Base-by-base conservation (phyloP, 305 asterid species). In the Rubia occidens region DNA sequence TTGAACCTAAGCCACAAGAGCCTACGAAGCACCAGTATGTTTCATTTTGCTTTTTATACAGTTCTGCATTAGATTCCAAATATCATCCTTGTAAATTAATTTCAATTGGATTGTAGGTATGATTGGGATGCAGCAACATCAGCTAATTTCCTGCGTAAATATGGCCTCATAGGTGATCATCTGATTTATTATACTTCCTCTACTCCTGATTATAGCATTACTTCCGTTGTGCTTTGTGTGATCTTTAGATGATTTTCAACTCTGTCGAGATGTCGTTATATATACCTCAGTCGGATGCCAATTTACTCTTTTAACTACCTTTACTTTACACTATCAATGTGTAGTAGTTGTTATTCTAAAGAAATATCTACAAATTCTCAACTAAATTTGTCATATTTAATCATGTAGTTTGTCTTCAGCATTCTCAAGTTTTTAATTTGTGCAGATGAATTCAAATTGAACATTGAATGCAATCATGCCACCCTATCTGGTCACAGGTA, bases 91-190 rank as follows among this genome's bases (percentile, higher is more conserved):
- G 51, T 55, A 69, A 64, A 69, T 59, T 32, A 45, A 32, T 65
- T 24, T 60, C 73, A 17, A 58, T 35, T 68, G 68, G 47, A 72
- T 78, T 67, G 54, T 77, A 92, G 98, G 89, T 92, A 94, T 53
- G 99, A 94, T 51, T 94, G 99, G 99, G 99, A 94, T 76, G 99
- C 99, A 60, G 97, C 99, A 60, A 94, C 99, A 59, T 26, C 96
- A 2, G 89, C 99, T 60, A 94, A 94, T 79, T 94, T 94, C 84
- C 86, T 94, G 71, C 95, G 95, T n/a, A 88, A 87, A 85, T 82
- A 94, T 47, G 97, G 93, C 72, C 86, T 94, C 73, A 79, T 90
- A 69, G 96, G 98, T 91, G 78, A 20, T 8, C 6, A 14, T 60
- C 47, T 35, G 11, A 32, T n/a, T 20, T 20, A 13, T 11, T 11